Base-by-base conservation (phyloP, 2,329 filamentous ascomycete species). In the Penicillium freii region DNA sequence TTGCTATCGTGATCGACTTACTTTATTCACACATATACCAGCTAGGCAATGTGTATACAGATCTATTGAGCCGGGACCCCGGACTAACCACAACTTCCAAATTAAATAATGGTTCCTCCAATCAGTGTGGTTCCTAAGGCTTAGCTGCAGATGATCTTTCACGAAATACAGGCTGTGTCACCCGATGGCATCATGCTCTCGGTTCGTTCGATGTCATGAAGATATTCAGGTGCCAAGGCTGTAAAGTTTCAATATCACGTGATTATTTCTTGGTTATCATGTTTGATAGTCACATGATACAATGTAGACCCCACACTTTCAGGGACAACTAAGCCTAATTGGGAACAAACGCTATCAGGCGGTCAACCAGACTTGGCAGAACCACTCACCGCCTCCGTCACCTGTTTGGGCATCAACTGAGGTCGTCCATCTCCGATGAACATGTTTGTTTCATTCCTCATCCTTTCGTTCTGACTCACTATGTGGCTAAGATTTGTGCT, bases 401-500 rank as follows among this genome's bases (percentile, higher is more conserved):
- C 54, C 39, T 25, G 23, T 34, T 54, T 6, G 36, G 54, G 34
- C 52, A 36, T 42, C 39, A 42, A 51, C 29, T 49, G 19, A 19
- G 40, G 19, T 38, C 15, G 9, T 44, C 47, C 31, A 21, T 48
- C 23, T 31, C 21, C 19, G 25, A n/a, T 42, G 29, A 36, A 44
- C 52, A 44, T 29, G 21, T 34, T 51, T 21, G 31, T 31, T 8
- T 25, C 19, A 39, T 10, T 29, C 13, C 43, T 21, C 39, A 38
- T 44, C 43, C n/a, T 29, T 43, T 36, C 34, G 4, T 39, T 55
- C 54, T 53, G 46, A 54, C 56, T 62, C 58, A 57, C 46, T 33
- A 61, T 64, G 56, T 50, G 45, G 43, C 38, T 46, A 23, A 45
- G 36, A 48, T 47, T 15, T 6, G 36, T 47, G 31, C 39, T 51